Base-by-base conservation (phyloP, 441 rosid species). In the Sinapis alba region DNA sequence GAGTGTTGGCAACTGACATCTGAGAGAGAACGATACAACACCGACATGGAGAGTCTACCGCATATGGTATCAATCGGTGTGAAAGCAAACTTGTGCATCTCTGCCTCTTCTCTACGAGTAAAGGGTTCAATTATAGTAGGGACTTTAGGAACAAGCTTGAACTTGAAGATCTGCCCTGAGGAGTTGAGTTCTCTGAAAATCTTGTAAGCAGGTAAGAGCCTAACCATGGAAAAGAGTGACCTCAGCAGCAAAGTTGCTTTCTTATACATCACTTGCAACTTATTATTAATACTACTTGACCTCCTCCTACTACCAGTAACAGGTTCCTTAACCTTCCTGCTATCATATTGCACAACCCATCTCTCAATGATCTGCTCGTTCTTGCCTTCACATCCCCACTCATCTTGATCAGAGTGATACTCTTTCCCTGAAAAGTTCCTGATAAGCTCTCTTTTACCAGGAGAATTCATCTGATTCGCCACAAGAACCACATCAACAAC, bases 131-230 rank as follows among this genome's bases (percentile, higher is more conserved):
- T 83, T 59, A 86, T 87, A 50, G 97, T 88, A 36, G 94, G 95
- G 11, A 93, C 94, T 36, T 92, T 88, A 69, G 96, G 95, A 63
- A 86, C 85, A 62, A 93, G 91, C 81, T 88, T 84, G 76, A 79
- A 87, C 47, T 88, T 38, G 53, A 66, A 73, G 21, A 91, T 83
- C 73, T 89, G 90, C 6, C 94, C 86, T 8, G 92, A 84, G 2
- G 91, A 90, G 75, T 89, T 93, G 54, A 93, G 87, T 76, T 87
- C 91, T 16, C 91, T 89, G 66, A 88, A 90, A 68, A 93, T 80
- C 79, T 90, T 91, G 75, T 96, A 90, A 2, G 97, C 98, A 66
- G 99, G 99, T 66, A 96, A 76, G 69, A 96, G 96, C 88, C 98
- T 85, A 73, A 91, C 94, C 69, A 87, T 89, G 11, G 80, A 79